phyloP scores from a whole-genome alignment of 2,329 filamentous ascomycete genomes.

The Colletotrichum spaethianum region DNA sequence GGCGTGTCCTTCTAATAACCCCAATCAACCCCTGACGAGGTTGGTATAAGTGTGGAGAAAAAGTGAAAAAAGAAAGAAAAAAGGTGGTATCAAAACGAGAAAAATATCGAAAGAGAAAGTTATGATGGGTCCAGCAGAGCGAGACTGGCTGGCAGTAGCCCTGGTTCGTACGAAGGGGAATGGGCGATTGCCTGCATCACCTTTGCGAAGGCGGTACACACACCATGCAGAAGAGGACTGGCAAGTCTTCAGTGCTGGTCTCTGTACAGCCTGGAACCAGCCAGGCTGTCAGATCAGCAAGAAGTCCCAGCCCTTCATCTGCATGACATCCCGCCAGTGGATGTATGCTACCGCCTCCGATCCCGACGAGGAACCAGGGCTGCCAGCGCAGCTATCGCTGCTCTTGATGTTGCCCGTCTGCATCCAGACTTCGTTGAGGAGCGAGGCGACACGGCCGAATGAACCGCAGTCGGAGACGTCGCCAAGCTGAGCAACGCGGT shows the following conservation, averaged over 20 bases:
- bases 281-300: constrained; percentile 77
- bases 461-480: constrained; percentile 85
- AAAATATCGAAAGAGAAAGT: constrained; percentile 33
- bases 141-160: constrained; percentile 33
- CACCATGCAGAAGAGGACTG: constrained; percentile 44
- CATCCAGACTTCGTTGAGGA: constrained; percentile 89
- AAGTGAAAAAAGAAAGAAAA: constrained; percentile 45
- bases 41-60: constrained; percentile 45
- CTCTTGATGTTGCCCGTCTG: constrained; percentile 73
- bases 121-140: constrained; percentile 15
- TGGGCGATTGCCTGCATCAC: constrained; percentile 56
- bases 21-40: constrained; percentile 32
- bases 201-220: constrained; percentile 46
- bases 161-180: constrained; percentile 38
- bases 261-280: constrained; percentile 31
- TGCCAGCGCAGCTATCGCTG: constrained; percentile 49
- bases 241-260: constrained; percentile 3
- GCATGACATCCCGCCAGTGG: constrained; percentile 97
- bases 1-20: constrained; percentile 47
- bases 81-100: constrained; percentile 45
- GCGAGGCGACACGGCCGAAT: constrained; percentile 84
- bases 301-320: constrained; percentile 91
- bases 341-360: constrained; percentile 72
- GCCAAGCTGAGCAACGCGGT: constrained; percentile 81
- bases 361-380: constrained; percentile 50